Conservation (phyloP, 192 early-diverging fungal genomes). For the Gorgonomyces haynaldii region DNA sequence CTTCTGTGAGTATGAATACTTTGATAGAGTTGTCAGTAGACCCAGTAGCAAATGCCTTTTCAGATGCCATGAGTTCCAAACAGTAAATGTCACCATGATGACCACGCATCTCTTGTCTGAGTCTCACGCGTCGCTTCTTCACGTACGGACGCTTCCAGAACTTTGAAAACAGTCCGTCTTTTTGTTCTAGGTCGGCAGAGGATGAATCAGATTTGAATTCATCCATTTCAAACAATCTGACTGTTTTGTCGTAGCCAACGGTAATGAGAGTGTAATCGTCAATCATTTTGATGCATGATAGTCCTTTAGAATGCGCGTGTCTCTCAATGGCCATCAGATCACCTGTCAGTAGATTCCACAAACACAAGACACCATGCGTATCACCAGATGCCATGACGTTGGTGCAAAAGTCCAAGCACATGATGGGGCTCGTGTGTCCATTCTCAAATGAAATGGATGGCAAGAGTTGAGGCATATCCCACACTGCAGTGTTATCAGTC, state of each 20-base stretch:
- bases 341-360: slow-evolving; percentile 33
- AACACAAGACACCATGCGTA: slow-evolving; percentile 9
- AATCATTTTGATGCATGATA: slow-evolving; percentile 14
- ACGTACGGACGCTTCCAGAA: neutral
- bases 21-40: slow-evolving; percentile 21
- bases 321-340: slow-evolving; percentile 7
- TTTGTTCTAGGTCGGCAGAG: slow-evolving; percentile 1
- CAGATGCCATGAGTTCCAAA: slow-evolving; percentile 56
- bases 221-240: slow-evolving; percentile 14
- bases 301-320: slow-evolving; percentile 20
- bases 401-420: slow-evolving; percentile 1
- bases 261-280: slow-evolving; percentile 11
- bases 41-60: slow-evolving; percentile 45
- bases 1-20: slow-evolving; percentile 15
- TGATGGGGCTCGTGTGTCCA: neutral
- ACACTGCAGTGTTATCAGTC: neutral
- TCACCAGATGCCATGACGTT: slow-evolving; percentile 22
- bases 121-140: neutral
- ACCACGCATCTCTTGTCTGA: slow-evolving; percentile 28
- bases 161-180: neutral
- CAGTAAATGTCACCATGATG: slow-evolving; percentile 67
- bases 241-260: slow-evolving; percentile 16
- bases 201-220: neutral
- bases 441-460: neutral
- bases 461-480: slow-evolving; percentile 1